phyloP scores from a whole-genome alignment of 805 yeast species.

The Kurtzmaniella cleridarum region DNA sequence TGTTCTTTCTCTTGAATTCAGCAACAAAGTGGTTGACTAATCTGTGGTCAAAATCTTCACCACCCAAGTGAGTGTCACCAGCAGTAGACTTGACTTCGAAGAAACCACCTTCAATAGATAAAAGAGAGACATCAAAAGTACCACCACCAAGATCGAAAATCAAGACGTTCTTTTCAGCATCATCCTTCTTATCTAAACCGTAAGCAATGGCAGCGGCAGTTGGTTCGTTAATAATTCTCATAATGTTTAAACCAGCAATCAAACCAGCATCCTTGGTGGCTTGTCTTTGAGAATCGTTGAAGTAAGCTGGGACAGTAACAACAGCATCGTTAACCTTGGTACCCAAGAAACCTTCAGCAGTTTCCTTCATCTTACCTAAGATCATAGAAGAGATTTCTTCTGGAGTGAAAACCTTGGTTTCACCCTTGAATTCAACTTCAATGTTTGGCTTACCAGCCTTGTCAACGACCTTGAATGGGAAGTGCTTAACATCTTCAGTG shows the following conservation, averaged over 20 bases:
- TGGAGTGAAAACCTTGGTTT: constrained; percentile 64
- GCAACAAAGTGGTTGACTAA: constrained; percentile 88
- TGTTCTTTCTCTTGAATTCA: constrained; percentile 97
- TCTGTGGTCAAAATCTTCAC: constrained; percentile 98
- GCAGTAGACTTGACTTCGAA: constrained; percentile 46
- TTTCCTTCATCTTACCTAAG: constrained; percentile 76
- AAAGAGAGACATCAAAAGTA: constrained; percentile 43
- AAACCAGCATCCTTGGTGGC: constrained; percentile 93
- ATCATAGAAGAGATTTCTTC: constrained; percentile 76
- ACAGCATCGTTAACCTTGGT: constrained; percentile 78
- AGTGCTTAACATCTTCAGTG: constrained; percentile 86
- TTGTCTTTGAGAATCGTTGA: constrained; percentile 91
- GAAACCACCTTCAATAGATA: constrained; percentile 44
- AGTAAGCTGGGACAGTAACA: constrained; percentile 90
- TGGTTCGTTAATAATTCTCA: constrained; percentile 89
- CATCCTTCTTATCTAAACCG: constrained; percentile 42
- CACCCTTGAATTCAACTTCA: constrained; percentile 66
- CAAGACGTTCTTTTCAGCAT: constrained; percentile 54
- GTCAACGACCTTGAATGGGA: constrained; percentile 75
- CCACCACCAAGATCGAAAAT: constrained; percentile 48
- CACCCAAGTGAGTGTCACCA: constrained; percentile 63
- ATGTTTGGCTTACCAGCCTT: constrained; percentile 63
- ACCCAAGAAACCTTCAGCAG: constrained; percentile 74
- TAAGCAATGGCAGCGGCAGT: constrained; percentile 28
- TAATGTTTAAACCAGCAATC: constrained; percentile 82